Conservation (phyloP, 441 rosid species). For the Metrosideros polymorpha region DNA sequence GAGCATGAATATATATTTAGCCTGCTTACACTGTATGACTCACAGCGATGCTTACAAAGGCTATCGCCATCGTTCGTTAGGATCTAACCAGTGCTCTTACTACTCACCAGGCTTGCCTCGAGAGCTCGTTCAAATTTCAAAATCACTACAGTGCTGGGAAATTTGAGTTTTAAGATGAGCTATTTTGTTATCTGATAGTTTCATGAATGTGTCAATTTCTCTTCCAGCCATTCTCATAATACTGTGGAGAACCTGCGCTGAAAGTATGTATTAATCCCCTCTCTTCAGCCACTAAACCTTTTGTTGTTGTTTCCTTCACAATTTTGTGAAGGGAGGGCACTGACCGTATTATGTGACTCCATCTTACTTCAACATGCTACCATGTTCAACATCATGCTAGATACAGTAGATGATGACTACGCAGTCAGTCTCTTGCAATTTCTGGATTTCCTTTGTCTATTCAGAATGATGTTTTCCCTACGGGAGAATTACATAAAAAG, state of each 20-base stretch:
- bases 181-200: neutral
- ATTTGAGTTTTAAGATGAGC: neutral
- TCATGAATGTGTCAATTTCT: neutral
- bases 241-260: neutral
- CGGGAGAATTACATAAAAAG: no score
- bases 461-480: neutral
- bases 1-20: neutral
- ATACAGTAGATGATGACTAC: neutral
- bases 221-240: neutral
- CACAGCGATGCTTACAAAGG: neutral
- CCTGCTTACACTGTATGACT: neutral
- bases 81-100: neutral
- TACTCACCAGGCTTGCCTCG: neutral
- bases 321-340: neutral
- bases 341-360: neutral
- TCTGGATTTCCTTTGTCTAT: neutral
- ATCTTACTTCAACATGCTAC: neutral
- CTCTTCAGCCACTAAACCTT: neutral
- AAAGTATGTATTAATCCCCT: neutral
- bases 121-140: neutral
- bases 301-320: neutral
- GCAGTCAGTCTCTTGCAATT: neutral
- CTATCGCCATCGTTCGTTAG: neutral
- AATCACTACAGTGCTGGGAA: neutral
- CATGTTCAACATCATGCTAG: neutral